Conservation (phyloP, 140 eudicot species). For the Cichorium intybus region DNA sequence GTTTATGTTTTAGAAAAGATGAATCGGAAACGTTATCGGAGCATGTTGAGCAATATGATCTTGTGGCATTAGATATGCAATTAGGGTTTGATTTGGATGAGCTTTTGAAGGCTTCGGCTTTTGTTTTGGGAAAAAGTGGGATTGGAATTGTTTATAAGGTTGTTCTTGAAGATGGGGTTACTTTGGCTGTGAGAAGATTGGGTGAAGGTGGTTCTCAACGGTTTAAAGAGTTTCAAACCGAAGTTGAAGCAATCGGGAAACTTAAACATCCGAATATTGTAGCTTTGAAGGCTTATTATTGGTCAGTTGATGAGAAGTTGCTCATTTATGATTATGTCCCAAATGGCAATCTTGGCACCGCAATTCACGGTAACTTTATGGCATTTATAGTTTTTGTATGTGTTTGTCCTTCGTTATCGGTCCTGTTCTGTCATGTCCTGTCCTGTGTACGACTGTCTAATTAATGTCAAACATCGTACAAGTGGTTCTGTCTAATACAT, state of each 20-base stretch:
- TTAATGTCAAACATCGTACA: not conserved
- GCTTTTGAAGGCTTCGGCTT: constrained; percentile 92
- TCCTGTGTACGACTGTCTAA: no score
- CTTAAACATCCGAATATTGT: constrained; percentile 84
- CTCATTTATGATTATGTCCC: constrained; percentile 82
- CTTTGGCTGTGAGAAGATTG: constrained; percentile 86
- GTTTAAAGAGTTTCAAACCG: constrained; percentile 93
- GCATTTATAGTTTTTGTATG: no score
- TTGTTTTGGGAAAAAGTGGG: constrained; percentile 97
- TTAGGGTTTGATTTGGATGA: constrained; percentile 88
- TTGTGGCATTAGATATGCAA: constrained; percentile 69
- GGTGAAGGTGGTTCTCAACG: constrained; percentile 99
- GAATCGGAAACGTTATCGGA: constrained; percentile 93
- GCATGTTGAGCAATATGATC: constrained; percentile 79
- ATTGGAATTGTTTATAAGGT: constrained; percentile 97
- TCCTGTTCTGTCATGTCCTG: not conserved
- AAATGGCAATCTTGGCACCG: constrained; percentile 78
- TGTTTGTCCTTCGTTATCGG: no score
- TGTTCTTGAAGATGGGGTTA: constrained; percentile 91
- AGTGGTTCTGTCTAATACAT: no score
- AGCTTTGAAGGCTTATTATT: constrained; percentile 80
- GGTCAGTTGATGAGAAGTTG: constrained; percentile 97
- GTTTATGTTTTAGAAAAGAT: constrained; percentile 77
- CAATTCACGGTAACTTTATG: constrained; percentile 66
- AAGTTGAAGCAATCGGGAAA: constrained; percentile 96